Evolutionary conservation across 2,329 filamentous ascomycete genomes (phyloP).

Genomic region (Chaetomiaceae sp.): DNA sequence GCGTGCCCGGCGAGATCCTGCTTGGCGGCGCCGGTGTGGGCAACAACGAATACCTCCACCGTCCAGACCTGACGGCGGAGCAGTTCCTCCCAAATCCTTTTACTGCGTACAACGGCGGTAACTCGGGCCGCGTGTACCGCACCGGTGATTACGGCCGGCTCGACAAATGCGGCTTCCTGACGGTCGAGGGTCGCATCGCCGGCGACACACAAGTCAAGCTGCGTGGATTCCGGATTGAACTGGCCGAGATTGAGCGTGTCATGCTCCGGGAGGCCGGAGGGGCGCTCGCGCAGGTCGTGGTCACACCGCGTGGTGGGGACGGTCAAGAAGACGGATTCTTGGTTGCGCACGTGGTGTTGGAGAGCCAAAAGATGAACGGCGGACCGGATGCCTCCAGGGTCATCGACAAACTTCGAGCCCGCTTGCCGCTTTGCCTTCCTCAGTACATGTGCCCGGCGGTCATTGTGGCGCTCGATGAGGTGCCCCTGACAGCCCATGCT

Average conservation of each 20-base stretch:
- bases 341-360: conserved; percentile 4
- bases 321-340: neutral
- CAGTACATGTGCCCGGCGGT: conserved; percentile 2
- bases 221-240: conserved; percentile 39
- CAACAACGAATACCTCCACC: conserved; percentile 31
- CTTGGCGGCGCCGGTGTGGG: conserved; percentile 35
- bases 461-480: neutral
- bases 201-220: conserved; percentile 41
- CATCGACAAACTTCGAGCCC: neutral
- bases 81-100: conserved; percentile 28
- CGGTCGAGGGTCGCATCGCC: conserved; percentile 33
- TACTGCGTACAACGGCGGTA: conserved; percentile 15
- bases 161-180: conserved; percentile 31
- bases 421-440: neutral
- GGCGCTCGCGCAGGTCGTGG: neutral
- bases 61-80: conserved; percentile 19
- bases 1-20: conserved; percentile 39
- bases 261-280: neutral
- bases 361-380: neutral
- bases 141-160: conserved; percentile 37
- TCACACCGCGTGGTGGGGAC: neutral
- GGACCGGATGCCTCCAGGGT: neutral
- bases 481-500: neutral
- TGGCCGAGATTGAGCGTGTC: conserved; percentile 36
- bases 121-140: conserved; percentile 30